Evolutionary conservation across 2,329 filamentous ascomycete species (phyloP).

Genomic region (Epichloe aotearoae): DNA sequence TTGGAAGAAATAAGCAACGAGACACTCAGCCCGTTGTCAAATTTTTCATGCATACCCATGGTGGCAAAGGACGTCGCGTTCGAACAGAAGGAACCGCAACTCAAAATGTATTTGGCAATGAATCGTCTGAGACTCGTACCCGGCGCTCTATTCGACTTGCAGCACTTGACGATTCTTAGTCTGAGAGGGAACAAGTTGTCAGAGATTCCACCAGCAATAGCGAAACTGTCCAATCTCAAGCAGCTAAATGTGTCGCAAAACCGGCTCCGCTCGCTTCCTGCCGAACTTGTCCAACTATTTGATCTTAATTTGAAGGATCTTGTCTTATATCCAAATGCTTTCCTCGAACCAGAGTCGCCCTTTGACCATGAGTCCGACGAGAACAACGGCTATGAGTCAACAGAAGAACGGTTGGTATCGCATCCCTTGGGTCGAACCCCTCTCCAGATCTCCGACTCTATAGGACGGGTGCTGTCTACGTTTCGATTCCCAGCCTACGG

Average conservation of each 20-base stretch:
- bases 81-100: constrained; percentile 40
- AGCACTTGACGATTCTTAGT: constrained; percentile 50
- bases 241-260: constrained; percentile 57
- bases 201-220: constrained; percentile 47
- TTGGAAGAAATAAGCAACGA: constrained; percentile 42
- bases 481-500: constrained; percentile 17
- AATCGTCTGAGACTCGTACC: constrained; percentile 47
- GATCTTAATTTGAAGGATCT: constrained; percentile 35
- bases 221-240: constrained; percentile 41
- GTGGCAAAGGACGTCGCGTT: constrained; percentile 46
- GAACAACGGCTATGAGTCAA: neutral
- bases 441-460: constrained; percentile 18
- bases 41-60: constrained; percentile 39
- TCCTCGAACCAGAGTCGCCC: constrained; percentile 28
- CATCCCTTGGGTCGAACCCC: constrained; percentile 18
- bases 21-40: constrained; percentile 41
- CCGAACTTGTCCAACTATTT: constrained; percentile 47
- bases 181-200: constrained; percentile 50
- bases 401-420: constrained; percentile 12
- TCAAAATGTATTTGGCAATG: constrained; percentile 48
- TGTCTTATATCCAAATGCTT: constrained; percentile 50
- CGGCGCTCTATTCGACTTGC: constrained; percentile 45
- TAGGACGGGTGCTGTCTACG: constrained; percentile 16
- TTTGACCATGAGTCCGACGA: constrained; percentile 2
- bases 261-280: constrained; percentile 44